Base-by-base conservation (phyloP, 2,329 filamentous ascomycete genomes). In the Trichoderma sp. region DNA sequence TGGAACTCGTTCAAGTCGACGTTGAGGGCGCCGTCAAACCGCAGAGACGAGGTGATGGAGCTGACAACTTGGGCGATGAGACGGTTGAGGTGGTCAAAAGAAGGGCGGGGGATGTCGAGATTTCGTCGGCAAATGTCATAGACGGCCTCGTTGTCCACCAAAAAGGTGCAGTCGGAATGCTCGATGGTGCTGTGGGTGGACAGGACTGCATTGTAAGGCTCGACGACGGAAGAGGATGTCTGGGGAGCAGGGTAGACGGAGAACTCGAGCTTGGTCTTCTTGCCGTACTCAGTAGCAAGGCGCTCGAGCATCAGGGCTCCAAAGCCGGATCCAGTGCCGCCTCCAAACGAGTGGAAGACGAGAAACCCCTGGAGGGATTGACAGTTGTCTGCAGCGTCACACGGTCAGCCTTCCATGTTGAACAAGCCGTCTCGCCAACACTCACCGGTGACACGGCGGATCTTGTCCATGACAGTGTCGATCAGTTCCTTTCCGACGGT, bases 1-100 rank as follows among this genome's bases (percentile, higher is more conserved):
- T 91, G 89, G 85, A 92, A 91, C 81, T 91, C 89, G 84, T 91
- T 91, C 75, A 92, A 80, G 75, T 92, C 89, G 77, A 91, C 89
- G 75, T 91, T 91, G 73, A 91, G 86, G 65, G 89, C 87, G 78
- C 89, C 89, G 70, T 91, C 89, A 75, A 91, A 92, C 71, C 89
- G 89, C 72, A 92, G 83, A 68, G 88, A 90, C 53, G 89, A 90
- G 70, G 89, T 91, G 78, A 92, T 90, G 72, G 89, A 91, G 81
- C 87, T 90, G 81, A 92, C 89, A 70, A 91, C 89, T 81, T 91
- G 89, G 52, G 89, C 89, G 73, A 92, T 91, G 73, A 91, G 81
- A 71, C 89, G 88, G 83, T 92, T 92, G 68, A 92, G 84, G 77
- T 92, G 88, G 81, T 90, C 87, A 76, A 89, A 90, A 77, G 86